Percentiles rank a stretch among this genome's conserved stretches.
Evolutionary conservation across 2,329 filamentous ascomycete species (phyloP).

Genomic region (Pseudocercospora crystallina): DNA sequence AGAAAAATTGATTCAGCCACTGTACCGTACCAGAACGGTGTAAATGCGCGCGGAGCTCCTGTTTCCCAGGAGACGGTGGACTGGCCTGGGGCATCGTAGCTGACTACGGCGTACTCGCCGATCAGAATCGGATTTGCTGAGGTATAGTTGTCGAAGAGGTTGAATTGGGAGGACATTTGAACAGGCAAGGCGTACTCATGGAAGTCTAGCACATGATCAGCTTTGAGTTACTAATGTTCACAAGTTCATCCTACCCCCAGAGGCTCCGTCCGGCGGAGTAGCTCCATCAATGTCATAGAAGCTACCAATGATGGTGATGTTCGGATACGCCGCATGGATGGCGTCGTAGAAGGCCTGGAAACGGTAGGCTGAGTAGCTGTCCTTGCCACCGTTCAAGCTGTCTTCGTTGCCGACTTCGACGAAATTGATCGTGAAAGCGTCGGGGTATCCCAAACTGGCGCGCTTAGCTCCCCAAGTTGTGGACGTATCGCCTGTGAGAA

Average conservation of each 20-base stretch:
- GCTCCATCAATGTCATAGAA: constrained; percentile 33
- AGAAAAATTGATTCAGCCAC: constrained; percentile 66
- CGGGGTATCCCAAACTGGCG: constrained; percentile 60
- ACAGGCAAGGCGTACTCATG: constrained; percentile 34
- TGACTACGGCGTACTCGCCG: constrained; percentile 54
- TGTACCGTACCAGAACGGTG: constrained; percentile 51
- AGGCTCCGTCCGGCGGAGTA: too few relatives aligned
- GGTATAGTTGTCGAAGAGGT: constrained; percentile 49
- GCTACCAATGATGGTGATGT: constrained; percentile 57
- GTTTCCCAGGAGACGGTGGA: constrained; percentile 42
- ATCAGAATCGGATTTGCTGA: constrained; percentile 36
- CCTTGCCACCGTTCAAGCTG: constrained; percentile 52
- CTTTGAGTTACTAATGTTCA: too few relatives aligned
- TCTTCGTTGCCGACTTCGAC: constrained; percentile 71
- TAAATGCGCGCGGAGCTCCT: constrained; percentile 46
- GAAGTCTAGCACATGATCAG: too few relatives aligned
- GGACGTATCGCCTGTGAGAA: constrained; percentile 55
- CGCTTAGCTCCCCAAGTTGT: constrained; percentile 59
- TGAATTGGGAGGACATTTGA: constrained; percentile 30
- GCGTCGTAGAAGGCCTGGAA: constrained; percentile 61
- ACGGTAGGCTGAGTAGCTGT: constrained; percentile 47
- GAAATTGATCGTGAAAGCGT: constrained; percentile 60
- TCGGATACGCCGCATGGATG: constrained; percentile 56
- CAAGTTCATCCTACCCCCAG: too few relatives aligned
- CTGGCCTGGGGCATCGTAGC: constrained; percentile 43